Evolutionary conservation across 2,329 filamentous ascomycete species (phyloP), one percentile per base, ranked within the genome.

Genomic region (Blumeria graminis): DNA sequence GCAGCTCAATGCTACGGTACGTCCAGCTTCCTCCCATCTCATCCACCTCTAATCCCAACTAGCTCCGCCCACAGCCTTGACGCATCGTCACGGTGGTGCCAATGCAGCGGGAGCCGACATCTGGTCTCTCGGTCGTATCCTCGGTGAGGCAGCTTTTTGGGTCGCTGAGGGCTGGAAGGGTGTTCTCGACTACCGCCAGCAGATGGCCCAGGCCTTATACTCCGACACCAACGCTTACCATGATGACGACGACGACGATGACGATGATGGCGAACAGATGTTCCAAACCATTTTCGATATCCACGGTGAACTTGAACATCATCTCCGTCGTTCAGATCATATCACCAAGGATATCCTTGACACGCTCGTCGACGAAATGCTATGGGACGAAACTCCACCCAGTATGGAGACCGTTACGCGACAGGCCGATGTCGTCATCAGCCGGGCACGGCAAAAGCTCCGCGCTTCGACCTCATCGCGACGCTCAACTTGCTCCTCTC

Each of bases 101-200:
- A 46, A 58, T 32, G 43, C 56, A 41, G 55, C 56, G 18, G 34
- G 11, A 6, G 59, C 59, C n/a, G 68, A 69, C 58, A 63, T 67
- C 7, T 69, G 66, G 67, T 66, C 66, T 10, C 56, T 69, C 28
- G 66, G 63, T 6, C 66, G 65, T 59, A 60, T 68, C 2, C 65
- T 60, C 39, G 68, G 65, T 55, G 66, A 68, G 57, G 60, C 61
- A 10, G 63, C 58, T 1, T 55, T 59, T 16, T 65, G 63, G 63
- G 58, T 67, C 5, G 60, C 61, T 1, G 58, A 62, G 41, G 64
- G 63, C 18, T 61, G 61, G 33, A 56, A 61, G 50, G 61, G 61
- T n/a, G 14, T 67, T 8, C 11, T 56, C 22, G 57, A 64, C 22
- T 65, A 67, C 57, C 62, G 61, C 4, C 33, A 45, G 36, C 55